phyloP scores from a whole-genome alignment of 495 filamentous ascomycete genomes.

The Echria macrotheca region DNA sequence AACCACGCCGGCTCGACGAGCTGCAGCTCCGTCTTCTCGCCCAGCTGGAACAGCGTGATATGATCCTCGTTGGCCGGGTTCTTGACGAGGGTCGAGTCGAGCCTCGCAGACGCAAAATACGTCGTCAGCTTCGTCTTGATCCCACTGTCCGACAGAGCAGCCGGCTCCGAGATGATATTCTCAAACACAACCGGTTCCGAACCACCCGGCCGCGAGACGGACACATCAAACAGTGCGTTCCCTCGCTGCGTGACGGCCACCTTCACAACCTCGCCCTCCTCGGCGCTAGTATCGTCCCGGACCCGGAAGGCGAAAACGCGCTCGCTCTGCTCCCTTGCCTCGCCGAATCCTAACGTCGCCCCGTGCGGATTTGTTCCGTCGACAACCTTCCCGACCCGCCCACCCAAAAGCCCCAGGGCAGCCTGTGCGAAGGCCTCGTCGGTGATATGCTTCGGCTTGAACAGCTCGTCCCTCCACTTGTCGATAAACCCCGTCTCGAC shows the following conservation, averaged over 20 bases:
- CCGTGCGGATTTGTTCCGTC: conserved; percentile 38
- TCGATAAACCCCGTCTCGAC: conserved; percentile 96
- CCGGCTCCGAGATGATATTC: conserved; percentile 39
- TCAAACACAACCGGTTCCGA: conserved; percentile 33
- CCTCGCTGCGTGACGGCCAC: conserved; percentile 63
- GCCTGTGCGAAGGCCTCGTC: conserved; percentile 76
- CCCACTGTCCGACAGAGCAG: conserved; percentile 15
- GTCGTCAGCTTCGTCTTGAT: conserved; percentile 44
- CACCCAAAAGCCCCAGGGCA: conserved; percentile 61
- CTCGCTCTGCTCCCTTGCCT: conserved; percentile 27
- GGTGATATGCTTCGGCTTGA: conserved; percentile 46
- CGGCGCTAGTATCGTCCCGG: conserved; percentile 34
- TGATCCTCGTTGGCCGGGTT: conserved; percentile 53
- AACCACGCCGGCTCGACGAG: conserved; percentile 70
- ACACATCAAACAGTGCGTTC: conserved; percentile 58
- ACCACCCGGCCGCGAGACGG: conserved; percentile 44
- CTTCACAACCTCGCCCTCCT: conserved; percentile 40
- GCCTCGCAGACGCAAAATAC: conserved; percentile 70
- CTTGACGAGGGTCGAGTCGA: conserved; percentile 74
- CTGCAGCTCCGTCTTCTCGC: conserved; percentile 66
- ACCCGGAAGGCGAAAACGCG: conserved; percentile 54
- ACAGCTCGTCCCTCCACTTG: conserved; percentile 74
- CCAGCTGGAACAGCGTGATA: conserved; percentile 77
- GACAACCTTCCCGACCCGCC: conserved; percentile 21
- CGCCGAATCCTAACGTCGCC: conserved; percentile 50